Conservation (phyloP, 306 rosid species). For the Lathyrus aphaca region DNA sequence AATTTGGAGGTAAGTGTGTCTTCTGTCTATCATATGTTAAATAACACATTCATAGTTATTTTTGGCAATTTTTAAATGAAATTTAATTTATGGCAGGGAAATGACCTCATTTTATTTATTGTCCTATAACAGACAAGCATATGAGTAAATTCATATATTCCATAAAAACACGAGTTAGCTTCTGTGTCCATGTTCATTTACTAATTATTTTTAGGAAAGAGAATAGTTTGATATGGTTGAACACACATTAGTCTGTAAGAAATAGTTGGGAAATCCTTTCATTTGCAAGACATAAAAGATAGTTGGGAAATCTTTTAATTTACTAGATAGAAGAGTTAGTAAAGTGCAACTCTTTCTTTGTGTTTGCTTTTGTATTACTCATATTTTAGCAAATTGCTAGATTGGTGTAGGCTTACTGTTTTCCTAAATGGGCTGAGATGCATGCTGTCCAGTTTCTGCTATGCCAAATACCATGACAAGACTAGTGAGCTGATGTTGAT, state of each 20-base stretch:
- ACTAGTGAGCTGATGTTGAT: constrained; percentile 18
- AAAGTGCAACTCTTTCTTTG: constrained; percentile 9
- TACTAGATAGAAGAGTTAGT: constrained; percentile 4
- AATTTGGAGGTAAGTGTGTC: constrained; percentile 71
- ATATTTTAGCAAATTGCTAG: neutral
- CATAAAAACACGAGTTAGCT: neutral
- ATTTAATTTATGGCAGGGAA: constrained; percentile 15
- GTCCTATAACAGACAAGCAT: neutral
- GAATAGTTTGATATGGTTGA: constrained; percentile 9
- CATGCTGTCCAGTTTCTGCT: too few species aligned
- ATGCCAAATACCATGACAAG: too few species aligned
- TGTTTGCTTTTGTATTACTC: constrained; percentile 20
- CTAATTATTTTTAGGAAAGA: constrained; percentile 9
- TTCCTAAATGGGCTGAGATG: too few species aligned
- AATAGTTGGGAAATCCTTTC: constrained; percentile 14
- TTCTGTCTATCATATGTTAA: constrained; percentile 15
- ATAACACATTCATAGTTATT: constrained; percentile 17
- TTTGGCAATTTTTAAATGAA: neutral
- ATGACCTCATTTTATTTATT: neutral
- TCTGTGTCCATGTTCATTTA: constrained; percentile 1
- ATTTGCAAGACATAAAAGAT: constrained; percentile 9
- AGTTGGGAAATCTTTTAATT: constrained; percentile 14
- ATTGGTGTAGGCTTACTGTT: neutral
- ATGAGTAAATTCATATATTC: constrained; percentile 24
- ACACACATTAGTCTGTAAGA: neutral